Base-by-base conservation (phyloP, 148 eudicot genomes). In the Heliamphora exappendiculata region DNA sequence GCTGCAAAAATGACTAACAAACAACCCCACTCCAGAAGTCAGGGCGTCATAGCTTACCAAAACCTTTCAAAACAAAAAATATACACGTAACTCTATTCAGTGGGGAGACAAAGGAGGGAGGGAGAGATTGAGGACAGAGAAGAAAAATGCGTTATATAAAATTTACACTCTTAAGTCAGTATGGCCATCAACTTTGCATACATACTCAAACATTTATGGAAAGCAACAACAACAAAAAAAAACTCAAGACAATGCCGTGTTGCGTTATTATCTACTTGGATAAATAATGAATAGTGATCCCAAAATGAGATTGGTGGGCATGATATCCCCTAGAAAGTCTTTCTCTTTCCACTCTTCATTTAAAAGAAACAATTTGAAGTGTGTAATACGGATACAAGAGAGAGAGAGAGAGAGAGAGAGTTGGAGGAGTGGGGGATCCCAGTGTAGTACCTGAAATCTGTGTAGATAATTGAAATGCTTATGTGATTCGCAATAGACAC, bases 401-500 rank as follows among this genome's bases (percentile, higher is more conserved):
- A n/a, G 50, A 36, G 54, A 49, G 74, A 19, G 36, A 71, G 37
- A 28, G 57, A 28, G 49, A 20, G 47, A 0, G 28, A 28, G 66
- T 42, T 5, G 19, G 41, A 4, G n/a, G 1, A 53, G 4, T 4
- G 28, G 22, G n/a, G 28, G 68, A 36, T 71, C 2, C 65, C 51
- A 74, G 26, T 28, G 63, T 51, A 67, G 74, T 91, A 92, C 98
- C 99, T 90, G 88, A 77, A 95, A 95, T 78, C 83, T 89, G 86
- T 89, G 91, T 51, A 95, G 88, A 81, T 87, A 95, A 75, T 95
- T 95, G 79, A 95, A 95, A 83, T 95, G 92, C 83, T 82, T 89
- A 80, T 92, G 96, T 67, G 86, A 87, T 84, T 95, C 99, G 45
- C 94, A 92, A 68, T 86, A 95, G 77, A 81, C 78, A 85, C 98